Base-by-base conservation (phyloP, 2,329 filamentous ascomycete species). In the Eurotiales sp. region DNA sequence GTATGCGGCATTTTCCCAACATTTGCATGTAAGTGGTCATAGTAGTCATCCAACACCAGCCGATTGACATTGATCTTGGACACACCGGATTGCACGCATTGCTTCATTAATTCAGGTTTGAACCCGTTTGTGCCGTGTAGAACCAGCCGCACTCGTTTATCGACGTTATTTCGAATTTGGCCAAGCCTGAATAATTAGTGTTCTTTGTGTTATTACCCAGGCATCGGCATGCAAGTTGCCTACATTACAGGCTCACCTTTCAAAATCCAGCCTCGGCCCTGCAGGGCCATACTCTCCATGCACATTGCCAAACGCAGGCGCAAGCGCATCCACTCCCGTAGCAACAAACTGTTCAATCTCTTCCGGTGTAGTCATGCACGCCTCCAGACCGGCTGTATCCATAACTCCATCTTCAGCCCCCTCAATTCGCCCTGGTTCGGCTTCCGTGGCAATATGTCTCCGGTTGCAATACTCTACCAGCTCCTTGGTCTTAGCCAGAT, bases 1-100 rank as follows among this genome's bases (percentile, higher is more conserved):
- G 64, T 67, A 23, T 64, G 57, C 7, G 54, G 52, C 45, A 59
- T 50, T 15, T 54, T 60, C 5, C 39, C 53, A 7, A 58, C 53
- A 36, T 57, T 56, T 47, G 54, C 56, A 36, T 59, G 55, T 22
- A 59, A 30, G 36, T 57, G 52, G 25, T 61, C 56, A 32, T 59
- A 46, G 41, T 64, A 61, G 22, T 63, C 37, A 11, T 46, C 52
- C 41, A 54, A 21, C 27, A 47, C 41, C 27, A 47, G 25, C 3
- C 30, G 14, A n/a, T 46, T 46, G 44, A 46, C 44, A n/a, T 46
- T 46, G n/a, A 46, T 27, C 15, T 46, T 46, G 6, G 17, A 37
- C 7, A 46, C 44, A 6, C 44, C 44, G 19, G 44, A 29, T 25
- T 37, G 30, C 8, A 46, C 30, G 30, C 44, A 46, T 46, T 37